Base-by-base conservation (phyloP, 768 basidiomycete species). In the Calocera viscosa region DNA sequence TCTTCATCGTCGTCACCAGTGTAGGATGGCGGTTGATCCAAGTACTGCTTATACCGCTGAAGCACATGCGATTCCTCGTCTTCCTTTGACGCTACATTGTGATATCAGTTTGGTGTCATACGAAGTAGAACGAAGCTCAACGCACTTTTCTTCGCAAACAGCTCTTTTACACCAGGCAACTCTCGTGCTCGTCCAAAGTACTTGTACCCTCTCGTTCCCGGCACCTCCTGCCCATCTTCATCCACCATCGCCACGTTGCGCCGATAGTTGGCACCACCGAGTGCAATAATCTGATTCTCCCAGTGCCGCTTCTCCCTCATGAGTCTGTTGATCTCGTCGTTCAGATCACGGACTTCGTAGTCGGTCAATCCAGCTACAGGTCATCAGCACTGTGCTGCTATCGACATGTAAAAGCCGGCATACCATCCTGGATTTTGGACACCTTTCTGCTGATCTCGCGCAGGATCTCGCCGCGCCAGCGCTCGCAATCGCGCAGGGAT, bases 171-270 rank as follows among this genome's bases (percentile, higher is more conserved):
- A 40, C 95, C 94, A 0, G 95, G 95, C 1, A 99, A 80, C 66
- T 98, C 95, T 75, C 92, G 95, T 2, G 95, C 93, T 32, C 94
- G 88, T 67, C 94, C 95, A 75, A 99, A 98, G 77, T 97, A 98
- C 94, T 97, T 98, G 83, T 98, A 98, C 68, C 95, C 95, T 72
- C 95, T 89, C 10, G 94, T 96, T 1, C 94, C 94, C 0, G 94
- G 94, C 0, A 97, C 94, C 75, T 97, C 94, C 76, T 89, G 90
- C 12, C 95, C 94, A 72, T 95, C 94, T 68, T 92, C 92, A 73
- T 95, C 92, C 71, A 92, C 72, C 90, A 94, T 94, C 64, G 91
- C 87, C 14, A 94, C 90, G 74, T 93, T 96, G 64, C 95, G 81
- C 72, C 91, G 82, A 75, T 97, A 98, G 74, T 97, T 99, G 24